Evolutionary conservation across 192 early-diverging fungal species (phyloP), one percentile per base, ranked within the genome.

Genomic region (Backusella sp.): DNA sequence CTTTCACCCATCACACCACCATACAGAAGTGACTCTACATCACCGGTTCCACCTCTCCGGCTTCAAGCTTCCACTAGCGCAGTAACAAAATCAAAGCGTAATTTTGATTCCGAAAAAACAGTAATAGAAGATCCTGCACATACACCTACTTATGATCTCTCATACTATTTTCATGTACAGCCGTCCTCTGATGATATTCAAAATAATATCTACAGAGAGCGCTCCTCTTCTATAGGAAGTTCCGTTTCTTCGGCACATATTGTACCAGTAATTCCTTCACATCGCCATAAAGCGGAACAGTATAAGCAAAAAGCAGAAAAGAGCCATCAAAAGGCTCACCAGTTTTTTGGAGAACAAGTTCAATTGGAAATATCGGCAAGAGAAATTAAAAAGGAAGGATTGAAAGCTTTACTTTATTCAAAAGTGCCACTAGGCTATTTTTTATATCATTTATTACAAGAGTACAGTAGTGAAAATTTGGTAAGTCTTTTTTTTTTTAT

Each of bases 401-500:
- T 71, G 46, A 71, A 49, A 49, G 44, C 70, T 17, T 46, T 71
- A 49, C 39, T 71, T 0, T 71, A 49, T 28, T 71, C 70, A 17
- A 49, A 41, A 28, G 70, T 39, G 14, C 70, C 70, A 17, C 42
- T 71, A 49, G 70, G 70, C 15, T 71, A 71, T 32, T 71, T 71
- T 30, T 49, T 71, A 44, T 71, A 70, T 30, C 69, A 70, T 30
- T 70, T 70, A 46, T 46, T 70, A 70, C 34, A 70, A 39, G 69
- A 70, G 41, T 70, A 70, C 69, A 70, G 69, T 14, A 70, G 69
- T 70, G 69, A 70, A 46, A 70, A 70, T 70, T 30, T 70, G 41
- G 69, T 70, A 70, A 70, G 30, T 68, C 17, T 68, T 62, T 62
- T 26, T 62, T 26, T 62, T 62, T 56, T 21, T 62, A 23, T 62